phyloP scores from a whole-genome alignment of 2,329 filamentous ascomycete genomes.

The Botrytis byssoidea region DNA sequence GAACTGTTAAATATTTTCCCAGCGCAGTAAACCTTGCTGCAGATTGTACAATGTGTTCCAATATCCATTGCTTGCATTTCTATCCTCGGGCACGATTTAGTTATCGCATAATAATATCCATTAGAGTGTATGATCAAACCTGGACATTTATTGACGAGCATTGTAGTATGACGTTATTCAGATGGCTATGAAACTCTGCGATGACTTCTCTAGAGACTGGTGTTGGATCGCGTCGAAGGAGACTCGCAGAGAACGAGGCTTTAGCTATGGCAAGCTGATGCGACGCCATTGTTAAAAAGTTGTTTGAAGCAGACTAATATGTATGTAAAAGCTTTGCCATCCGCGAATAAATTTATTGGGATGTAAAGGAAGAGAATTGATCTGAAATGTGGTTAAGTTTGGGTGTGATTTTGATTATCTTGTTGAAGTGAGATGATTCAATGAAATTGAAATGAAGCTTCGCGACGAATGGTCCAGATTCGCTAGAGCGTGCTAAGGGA shows the following conservation, averaged over 20 bases:
- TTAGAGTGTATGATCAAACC: slow-evolving; percentile 59
- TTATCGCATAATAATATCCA: slow-evolving; percentile 37
- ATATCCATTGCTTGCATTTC: slow-evolving; percentile 86
- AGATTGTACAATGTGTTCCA: slow-evolving; percentile 69
- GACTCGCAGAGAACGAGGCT: slow-evolving; percentile 70
- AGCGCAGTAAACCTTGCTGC: slow-evolving; percentile 63
- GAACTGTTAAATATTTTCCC: slow-evolving; percentile 71
- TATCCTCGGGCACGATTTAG: slow-evolving; percentile 49
- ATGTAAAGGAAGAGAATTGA: neutral
- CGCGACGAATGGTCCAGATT: neutral
- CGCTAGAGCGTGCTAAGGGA: slow-evolving; percentile 3
- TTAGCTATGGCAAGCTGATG: slow-evolving; percentile 75
- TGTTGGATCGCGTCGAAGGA: slow-evolving; percentile 72
- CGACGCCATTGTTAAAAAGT: slow-evolving; percentile 54
- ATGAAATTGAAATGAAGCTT: slow-evolving; percentile 7
- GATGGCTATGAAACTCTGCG: slow-evolving; percentile 63
- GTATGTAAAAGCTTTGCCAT: neutral
- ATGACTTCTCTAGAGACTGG: slow-evolving; percentile 68
- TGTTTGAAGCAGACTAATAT: neutral
- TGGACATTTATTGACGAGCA: slow-evolving; percentile 82
- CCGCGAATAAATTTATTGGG: neutral
- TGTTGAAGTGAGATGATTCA: slow-evolving; percentile 13
- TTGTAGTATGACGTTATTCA: slow-evolving; percentile 64
- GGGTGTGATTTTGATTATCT: neutral
- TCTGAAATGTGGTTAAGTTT: neutral